A percentile compares a stretch with the other conserved stretches of the same genome.
phyloP scores from a whole-genome alignment of 805 yeast genomes.

The Myxozyma udenii region DNA sequence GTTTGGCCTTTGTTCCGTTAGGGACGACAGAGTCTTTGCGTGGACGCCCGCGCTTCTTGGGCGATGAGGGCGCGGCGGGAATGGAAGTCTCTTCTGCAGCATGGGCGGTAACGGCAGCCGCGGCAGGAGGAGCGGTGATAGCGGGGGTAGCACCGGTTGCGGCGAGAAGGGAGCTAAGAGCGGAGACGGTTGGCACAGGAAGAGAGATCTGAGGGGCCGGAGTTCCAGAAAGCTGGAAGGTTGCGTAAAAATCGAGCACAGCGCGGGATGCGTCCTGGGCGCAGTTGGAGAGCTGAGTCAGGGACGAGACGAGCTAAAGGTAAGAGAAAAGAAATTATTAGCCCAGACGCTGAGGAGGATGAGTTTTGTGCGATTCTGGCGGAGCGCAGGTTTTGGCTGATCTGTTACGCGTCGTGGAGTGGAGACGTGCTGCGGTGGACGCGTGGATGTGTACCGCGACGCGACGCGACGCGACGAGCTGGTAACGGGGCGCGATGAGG shows the following conservation, averaged over 20 bases:
- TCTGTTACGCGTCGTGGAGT: too few relatives aligned
- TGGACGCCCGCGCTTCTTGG: constrained; percentile 2
- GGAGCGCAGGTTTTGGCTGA: too few relatives aligned
- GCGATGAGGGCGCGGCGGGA: constrained; percentile 8
- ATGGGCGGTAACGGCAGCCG: constrained; percentile 6
- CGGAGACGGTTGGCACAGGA: constrained; percentile 8
- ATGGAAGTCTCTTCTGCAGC: constrained; percentile 11
- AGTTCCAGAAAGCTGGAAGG: constrained; percentile 37
- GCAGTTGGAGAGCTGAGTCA: constrained; percentile 26
- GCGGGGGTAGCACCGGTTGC: constrained; percentile 31
- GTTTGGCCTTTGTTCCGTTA: not conserved
- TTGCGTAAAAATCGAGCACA: constrained; percentile 23
- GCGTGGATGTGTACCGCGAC: too few relatives aligned
- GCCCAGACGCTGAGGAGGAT: too few relatives aligned
- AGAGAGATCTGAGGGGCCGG: constrained; percentile 30
- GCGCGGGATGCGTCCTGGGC: constrained; percentile 28
- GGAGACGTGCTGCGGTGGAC: too few relatives aligned
- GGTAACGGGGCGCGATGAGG: too few relatives aligned
- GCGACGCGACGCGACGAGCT: too few relatives aligned
- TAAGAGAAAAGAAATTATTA: too few relatives aligned
- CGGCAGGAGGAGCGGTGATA: constrained; percentile 25
- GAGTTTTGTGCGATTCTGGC: too few relatives aligned
- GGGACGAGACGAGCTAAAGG: constrained; percentile 28
- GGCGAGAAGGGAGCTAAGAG: not conserved
- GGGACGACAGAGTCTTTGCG: not conserved